Evolutionary conservation across 1,284 basidiomycete species (phyloP), one percentile per base, ranked within the genome.

Genomic region (Ustilago cynodontis): DNA sequence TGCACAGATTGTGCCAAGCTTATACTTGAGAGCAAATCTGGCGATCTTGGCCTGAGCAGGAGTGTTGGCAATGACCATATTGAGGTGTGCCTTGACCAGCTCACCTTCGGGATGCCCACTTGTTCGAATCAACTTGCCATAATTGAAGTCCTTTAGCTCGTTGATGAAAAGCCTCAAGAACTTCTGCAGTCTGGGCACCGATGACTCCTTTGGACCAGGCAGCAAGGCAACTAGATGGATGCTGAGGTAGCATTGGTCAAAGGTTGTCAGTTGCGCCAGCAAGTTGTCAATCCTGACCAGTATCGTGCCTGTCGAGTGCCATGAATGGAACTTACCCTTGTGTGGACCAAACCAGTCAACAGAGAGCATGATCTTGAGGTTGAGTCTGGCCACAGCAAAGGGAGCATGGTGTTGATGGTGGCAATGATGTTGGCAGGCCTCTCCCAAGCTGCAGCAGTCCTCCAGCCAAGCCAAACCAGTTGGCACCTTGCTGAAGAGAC

Each of bases 331-430:
- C 4, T 24, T 11, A 1, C 60, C 60, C 28, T 62, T 53, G 60
- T 29, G 29, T 13, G 52, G 31, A 2, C 51, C 29, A 22, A 62
- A 62, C 60, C 60, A 62, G 37, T 62, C 52, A 7, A 62, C 41
- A 7, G 29, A 62, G 18, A 62, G 52, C 18, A 39, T 62, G 52
- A 62, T 24, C 60, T 62, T 62, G 60, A 62, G 24, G 18, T 51
- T 14, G 16, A 20, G 10, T 3, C 20, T 6, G 14, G 7, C 10
- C 6, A 6, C 16, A 14, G 24, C 45, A 49, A 49, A 49, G 6
- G 39, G 39, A 33, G 31, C 31, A 11, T 33, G 31, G 6, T 33
- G 6, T 33, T 33, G 31, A 11, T 33, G 31, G 31, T 33, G 31
- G 31, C 31, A 33, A 5, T 11, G 11, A 33, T 11, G 11, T 33